A percentile compares a stretch with the other conserved stretches of the same genome.
Conservation (phyloP, 345 rosid species). For the Draba incana region DNA sequence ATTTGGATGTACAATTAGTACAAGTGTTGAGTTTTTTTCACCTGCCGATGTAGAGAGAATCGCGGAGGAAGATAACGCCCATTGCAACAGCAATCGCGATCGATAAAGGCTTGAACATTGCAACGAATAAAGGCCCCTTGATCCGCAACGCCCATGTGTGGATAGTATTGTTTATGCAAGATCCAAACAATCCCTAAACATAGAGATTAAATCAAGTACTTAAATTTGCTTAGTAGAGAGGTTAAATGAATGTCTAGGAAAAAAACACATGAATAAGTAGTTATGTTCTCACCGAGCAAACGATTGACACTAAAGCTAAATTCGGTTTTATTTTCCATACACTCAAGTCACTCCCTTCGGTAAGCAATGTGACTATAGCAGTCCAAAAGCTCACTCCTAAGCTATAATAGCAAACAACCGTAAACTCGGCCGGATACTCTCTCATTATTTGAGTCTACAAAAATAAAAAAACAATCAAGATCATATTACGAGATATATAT, state of each 20-base stretch:
- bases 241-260: background rate
- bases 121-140: slow-evolving; percentile 77
- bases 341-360: slow-evolving; percentile 51
- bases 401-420: slow-evolving; percentile 82
- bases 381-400: slow-evolving; percentile 65
- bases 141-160: slow-evolving; percentile 65
- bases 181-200: slow-evolving; percentile 68
- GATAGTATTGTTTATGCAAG: slow-evolving; percentile 55
- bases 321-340: slow-evolving; percentile 66
- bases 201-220: background rate
- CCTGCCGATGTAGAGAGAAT: slow-evolving; percentile 79
- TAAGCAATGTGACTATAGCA: slow-evolving; percentile 53
- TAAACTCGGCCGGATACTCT: slow-evolving; percentile 84
- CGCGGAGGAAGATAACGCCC: slow-evolving; percentile 71
- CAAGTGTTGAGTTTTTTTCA: slow-evolving; percentile 4
- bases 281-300: slow-evolving; percentile 72
- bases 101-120: slow-evolving; percentile 75
- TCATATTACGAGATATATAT: background rate
- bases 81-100: slow-evolving; percentile 74
- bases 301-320: slow-evolving; percentile 64
- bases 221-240: background rate
- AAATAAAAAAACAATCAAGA: background rate
- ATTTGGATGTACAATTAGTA: background rate
- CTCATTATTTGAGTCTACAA: slow-evolving; percentile 77
- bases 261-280: background rate